phyloP scores from a whole-genome alignment of 129 eudicot species.

The Kitagawia praeruptora region DNA sequence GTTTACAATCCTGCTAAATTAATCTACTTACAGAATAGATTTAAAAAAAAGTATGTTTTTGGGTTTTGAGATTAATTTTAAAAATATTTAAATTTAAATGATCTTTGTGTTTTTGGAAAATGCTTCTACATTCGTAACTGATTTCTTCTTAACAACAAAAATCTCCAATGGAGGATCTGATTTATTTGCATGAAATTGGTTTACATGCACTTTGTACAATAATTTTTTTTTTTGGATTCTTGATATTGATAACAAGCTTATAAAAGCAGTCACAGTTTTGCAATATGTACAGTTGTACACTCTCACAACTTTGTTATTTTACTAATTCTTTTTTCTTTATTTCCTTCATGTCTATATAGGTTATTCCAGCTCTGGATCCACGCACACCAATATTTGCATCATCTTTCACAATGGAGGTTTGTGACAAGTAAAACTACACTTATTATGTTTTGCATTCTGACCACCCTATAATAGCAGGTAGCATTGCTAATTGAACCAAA shows the following conservation, averaged over 20 bases:
- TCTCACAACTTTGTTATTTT: background rate
- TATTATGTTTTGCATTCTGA: background rate
- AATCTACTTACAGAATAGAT: background rate
- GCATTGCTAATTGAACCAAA: background rate
- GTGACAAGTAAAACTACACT: slow-evolving; percentile 10
- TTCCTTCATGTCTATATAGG: slow-evolving; percentile 35
- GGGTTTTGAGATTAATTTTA: background rate
- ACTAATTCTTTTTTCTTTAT: background rate
- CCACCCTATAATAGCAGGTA: background rate
- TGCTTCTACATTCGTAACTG: background rate
- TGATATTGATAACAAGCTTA: background rate
- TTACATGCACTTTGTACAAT: background rate
- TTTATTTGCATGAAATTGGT: background rate
- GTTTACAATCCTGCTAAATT: background rate
- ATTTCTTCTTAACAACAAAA: background rate
- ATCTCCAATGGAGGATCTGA: background rate
- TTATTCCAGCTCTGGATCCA: slow-evolving; percentile 86
- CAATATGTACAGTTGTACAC: background rate
- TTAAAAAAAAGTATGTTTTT: background rate
- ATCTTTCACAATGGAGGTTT: slow-evolving; percentile 97
- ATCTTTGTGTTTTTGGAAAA: background rate
- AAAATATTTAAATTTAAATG: background rate
- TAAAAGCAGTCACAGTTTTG: background rate
- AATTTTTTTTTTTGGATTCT: background rate
- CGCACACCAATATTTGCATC: slow-evolving; percentile 90